Evolutionary conservation across 768 basidiomycete genomes (phyloP).

Genomic region (Lentinula lateritia): DNA sequence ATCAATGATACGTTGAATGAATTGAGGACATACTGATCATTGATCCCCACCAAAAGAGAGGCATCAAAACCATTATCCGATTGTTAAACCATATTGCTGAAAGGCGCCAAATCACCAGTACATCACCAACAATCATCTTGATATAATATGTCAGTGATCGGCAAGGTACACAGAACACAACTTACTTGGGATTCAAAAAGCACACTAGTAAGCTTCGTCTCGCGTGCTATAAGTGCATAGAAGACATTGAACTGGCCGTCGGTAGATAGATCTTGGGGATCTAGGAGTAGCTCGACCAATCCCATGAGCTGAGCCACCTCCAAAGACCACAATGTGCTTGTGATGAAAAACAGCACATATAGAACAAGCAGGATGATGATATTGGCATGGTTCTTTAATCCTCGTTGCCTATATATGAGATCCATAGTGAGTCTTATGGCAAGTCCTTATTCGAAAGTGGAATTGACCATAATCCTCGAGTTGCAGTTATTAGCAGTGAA

Average conservation of each 20-base stretch:
- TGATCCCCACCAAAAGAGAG: not conserved
- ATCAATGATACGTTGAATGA: not conserved
- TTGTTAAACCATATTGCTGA: not conserved
- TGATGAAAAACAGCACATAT: not conserved
- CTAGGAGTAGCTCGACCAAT: not conserved
- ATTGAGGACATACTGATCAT: not conserved
- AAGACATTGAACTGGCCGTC: not conserved
- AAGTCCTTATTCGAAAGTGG: too few relatives aligned
- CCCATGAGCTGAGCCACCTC: constrained; percentile 2
- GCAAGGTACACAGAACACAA: not conserved
- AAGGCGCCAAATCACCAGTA: constrained; percentile 1
- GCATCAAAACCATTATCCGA: not conserved
- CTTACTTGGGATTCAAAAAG: constrained; percentile 1
- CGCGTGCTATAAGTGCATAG: not conserved
- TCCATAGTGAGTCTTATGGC: too few relatives aligned
- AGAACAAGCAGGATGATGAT: not conserved
- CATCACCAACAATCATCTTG: not conserved
- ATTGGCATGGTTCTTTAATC: not conserved
- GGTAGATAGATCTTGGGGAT: not conserved
- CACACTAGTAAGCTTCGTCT: constrained; percentile 1
- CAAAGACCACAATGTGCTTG: not conserved
- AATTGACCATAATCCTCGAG: constrained; percentile 1
- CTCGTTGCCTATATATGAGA: not conserved
- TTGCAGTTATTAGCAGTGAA: not conserved
- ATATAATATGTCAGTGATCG: not conserved